These are phyloP conservation scores for Raddia guianensis DNA, from an alignment of 176 grass and related monocot genomes.

Conservation along the genomic window DNA sequence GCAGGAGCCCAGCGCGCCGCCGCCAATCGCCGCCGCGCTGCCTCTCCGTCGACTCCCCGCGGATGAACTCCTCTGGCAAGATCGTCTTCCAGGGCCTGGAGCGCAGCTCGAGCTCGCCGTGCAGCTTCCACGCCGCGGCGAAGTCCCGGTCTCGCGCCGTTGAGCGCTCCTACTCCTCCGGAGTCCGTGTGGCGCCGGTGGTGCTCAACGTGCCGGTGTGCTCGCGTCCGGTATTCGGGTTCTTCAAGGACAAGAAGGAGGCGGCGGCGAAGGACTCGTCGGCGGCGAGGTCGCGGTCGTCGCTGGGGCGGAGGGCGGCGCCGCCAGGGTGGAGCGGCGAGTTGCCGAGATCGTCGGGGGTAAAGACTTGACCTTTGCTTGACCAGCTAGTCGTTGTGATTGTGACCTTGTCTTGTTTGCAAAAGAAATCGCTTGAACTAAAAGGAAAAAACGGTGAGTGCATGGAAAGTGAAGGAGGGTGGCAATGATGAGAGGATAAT, in stretches of 20 bases:
- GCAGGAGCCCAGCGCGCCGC: conserved; percentile 36
- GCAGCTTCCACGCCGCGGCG: conserved; percentile 67
- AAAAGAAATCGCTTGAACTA: background rate
- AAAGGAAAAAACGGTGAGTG: background rate
- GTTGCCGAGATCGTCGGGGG: conserved; percentile 35
- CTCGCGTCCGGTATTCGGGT: conserved; percentile 76
- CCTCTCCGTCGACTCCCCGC: conserved; percentile 61
- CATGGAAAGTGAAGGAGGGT: conserved; percentile 9
- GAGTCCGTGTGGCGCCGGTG: conserved; percentile 70
- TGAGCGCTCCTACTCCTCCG: conserved; percentile 84
- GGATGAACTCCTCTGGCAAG: conserved; percentile 93
- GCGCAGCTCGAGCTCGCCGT: conserved; percentile 85
- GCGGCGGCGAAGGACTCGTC: conserved; percentile 19
- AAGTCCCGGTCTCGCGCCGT: conserved; percentile 55
- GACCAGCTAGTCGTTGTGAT: background rate
- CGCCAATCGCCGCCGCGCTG: conserved; percentile 29
- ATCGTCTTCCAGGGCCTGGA: conserved; percentile 91
- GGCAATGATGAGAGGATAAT: conserved; percentile 31
- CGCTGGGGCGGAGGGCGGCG: conserved; percentile 42
- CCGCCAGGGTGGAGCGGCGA: conserved; percentile 51
- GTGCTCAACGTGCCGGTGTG: conserved; percentile 91
- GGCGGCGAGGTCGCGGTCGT: conserved; percentile 26
- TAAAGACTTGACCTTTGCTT: conserved; percentile 27
- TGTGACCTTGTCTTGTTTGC: background rate
- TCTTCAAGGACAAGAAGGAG: conserved; percentile 88